Conservation (phyloP, 2,329 filamentous ascomycete species). For the Diaporthe aspalathi region DNA sequence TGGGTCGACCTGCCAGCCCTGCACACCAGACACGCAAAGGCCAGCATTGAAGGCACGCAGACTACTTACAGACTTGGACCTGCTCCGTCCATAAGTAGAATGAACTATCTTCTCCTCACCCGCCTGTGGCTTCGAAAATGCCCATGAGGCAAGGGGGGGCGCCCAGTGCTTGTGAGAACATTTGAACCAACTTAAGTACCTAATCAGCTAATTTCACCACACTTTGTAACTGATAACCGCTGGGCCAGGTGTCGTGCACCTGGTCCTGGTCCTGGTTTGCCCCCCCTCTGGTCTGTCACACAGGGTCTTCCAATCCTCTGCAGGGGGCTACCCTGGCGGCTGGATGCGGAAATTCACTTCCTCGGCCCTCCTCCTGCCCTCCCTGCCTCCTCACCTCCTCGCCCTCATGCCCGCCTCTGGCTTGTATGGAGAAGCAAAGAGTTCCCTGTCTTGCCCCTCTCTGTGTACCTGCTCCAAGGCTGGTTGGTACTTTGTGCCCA, state of each 20-base stretch:
- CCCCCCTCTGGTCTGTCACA: constrained; percentile 11
- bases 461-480: background rate
- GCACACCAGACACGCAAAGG: too few relatives aligned
- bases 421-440: constrained; percentile 11
- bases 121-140: background rate
- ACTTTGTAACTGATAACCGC: constrained; percentile 10
- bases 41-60: too few relatives aligned
- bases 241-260: background rate
- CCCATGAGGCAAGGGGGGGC: too few relatives aligned
- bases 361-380: constrained; percentile 3
- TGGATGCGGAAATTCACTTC: constrained; percentile 1
- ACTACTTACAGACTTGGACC: too few relatives aligned
- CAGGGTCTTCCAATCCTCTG: constrained; percentile 26
- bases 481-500: background rate
- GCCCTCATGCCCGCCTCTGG: background rate
- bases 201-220: too few relatives aligned
- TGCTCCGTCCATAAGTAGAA: too few relatives aligned
- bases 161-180: too few relatives aligned
- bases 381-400: too few relatives aligned
- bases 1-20: too few relatives aligned
- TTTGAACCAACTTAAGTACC: too few relatives aligned
- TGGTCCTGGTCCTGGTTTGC: background rate
- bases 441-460: background rate
- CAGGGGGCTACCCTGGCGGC: constrained; percentile 15
- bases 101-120: too few relatives aligned